Conservation (phyloP, 257 asterid species). For the Lantana camara region DNA sequence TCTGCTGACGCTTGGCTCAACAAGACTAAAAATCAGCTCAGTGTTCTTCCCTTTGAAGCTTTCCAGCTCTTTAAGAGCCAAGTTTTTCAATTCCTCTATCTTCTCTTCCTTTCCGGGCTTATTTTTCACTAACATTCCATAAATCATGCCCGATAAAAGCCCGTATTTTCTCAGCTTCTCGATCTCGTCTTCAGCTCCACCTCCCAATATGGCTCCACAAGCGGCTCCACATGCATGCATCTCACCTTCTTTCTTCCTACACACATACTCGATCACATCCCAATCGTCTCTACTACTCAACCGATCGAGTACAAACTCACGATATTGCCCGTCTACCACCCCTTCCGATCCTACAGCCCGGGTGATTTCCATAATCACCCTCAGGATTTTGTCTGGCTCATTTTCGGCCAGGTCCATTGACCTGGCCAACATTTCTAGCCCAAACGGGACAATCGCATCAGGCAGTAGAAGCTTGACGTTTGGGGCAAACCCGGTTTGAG, state of each 20-base stretch:
- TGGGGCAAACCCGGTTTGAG: conserved; percentile 44
- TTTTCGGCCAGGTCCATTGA: conserved; percentile 33
- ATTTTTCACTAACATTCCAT: conserved; percentile 35
- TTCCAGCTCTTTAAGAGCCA: conserved; percentile 55
- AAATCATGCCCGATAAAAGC: conserved; percentile 48
- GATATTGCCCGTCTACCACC: conserved; percentile 46
- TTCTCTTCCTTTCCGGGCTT: conserved; percentile 27
- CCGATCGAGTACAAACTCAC: conserved; percentile 19
- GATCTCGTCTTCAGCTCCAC: conserved; percentile 58
- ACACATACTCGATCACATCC: conserved; percentile 35
- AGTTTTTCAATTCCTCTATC: conserved; percentile 37
- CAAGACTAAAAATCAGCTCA: conserved; percentile 34
- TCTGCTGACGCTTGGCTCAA: conserved; percentile 39
- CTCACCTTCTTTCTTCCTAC: conserved; percentile 59
- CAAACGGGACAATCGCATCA: conserved; percentile 63
- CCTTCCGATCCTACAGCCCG: conserved; percentile 59
- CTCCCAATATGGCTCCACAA: conserved; percentile 83
- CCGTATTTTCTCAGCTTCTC: conserved; percentile 59
- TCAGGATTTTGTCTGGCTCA: conserved; percentile 37
- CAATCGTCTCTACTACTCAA: neutral
- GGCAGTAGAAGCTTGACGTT: conserved; percentile 65
- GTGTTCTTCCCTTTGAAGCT: conserved; percentile 34
- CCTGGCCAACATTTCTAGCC: conserved; percentile 55
- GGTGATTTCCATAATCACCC: conserved; percentile 53
- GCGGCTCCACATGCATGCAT: conserved; percentile 72